A percentile compares a stretch with the other conserved stretches of the same genome.
Conservation (phyloP, 2,329 filamentous ascomycete species). For the Pseudovirgaria hyperparasitica region DNA sequence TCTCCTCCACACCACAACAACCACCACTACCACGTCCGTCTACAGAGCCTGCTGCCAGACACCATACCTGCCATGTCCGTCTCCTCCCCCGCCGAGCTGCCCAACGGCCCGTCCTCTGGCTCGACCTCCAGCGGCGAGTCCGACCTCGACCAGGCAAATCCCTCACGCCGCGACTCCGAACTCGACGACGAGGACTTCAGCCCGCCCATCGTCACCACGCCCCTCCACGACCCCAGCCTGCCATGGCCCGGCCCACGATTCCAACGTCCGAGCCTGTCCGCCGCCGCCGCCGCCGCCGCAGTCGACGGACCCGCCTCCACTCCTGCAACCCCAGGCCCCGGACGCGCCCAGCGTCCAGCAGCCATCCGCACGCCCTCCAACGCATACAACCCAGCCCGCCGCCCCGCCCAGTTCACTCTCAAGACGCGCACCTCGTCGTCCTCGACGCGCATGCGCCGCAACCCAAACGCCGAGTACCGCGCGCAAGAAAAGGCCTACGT, state of each 20-base stretch:
- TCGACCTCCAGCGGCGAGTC: slow-evolving; percentile 36
- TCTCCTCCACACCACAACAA: too few relatives aligned
- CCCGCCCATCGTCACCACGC: slow-evolving; percentile 19
- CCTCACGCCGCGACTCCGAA: slow-evolving; percentile 36
- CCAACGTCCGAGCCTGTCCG: slow-evolving; percentile 11
- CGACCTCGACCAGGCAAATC: slow-evolving; percentile 29
- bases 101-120: slow-evolving; percentile 35
- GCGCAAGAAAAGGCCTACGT: slow-evolving; percentile 93
- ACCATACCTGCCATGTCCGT: too few relatives aligned
- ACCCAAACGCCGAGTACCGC: slow-evolving; percentile 61
- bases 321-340: slow-evolving; percentile 11
- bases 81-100: slow-evolving; percentile 10
- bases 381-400: slow-evolving; percentile 35
- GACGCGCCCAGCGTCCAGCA: slow-evolving; percentile 22
- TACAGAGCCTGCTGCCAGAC: too few relatives aligned
- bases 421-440: slow-evolving; percentile 35
- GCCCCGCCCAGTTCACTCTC: slow-evolving; percentile 34
- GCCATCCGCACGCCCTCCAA: slow-evolving; percentile 36
- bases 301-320: slow-evolving; percentile 15
- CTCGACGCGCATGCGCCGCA: slow-evolving; percentile 40
- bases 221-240: slow-evolving; percentile 22
- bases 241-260: slow-evolving; percentile 12
- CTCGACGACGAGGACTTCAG: slow-evolving; percentile 25
- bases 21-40: too few relatives aligned
- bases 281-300: slow-evolving; percentile 12